A percentile compares a stretch with the other conserved stretches of the same genome.
Conservation (phyloP, 148 eudicot genomes). For the Polygonum aviculare region DNA sequence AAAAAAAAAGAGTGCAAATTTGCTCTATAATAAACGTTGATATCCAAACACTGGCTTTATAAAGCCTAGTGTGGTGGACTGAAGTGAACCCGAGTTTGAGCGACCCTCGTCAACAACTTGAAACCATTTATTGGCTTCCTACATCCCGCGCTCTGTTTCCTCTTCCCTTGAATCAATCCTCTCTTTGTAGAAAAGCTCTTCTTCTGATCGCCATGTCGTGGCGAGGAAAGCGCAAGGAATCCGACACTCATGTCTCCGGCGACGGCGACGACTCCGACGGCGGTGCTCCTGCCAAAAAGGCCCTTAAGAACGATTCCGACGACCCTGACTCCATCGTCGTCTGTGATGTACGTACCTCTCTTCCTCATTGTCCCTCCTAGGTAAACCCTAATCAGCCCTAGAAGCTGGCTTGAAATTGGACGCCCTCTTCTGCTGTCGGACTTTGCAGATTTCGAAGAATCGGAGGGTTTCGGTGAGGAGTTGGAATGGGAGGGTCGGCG, state of each 20-base stretch:
- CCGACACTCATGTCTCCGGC: conserved; percentile 24
- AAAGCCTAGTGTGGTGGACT: too few relatives aligned
- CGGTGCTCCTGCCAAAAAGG: conserved; percentile 31
- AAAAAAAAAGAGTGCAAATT: too few relatives aligned
- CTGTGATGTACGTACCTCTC: conserved; percentile 34
- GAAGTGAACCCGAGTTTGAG: too few relatives aligned
- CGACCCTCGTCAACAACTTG: too few relatives aligned
- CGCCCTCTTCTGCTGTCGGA: background rate
- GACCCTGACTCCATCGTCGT: conserved; percentile 28
- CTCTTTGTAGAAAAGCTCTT: background rate
- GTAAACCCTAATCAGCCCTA: background rate
- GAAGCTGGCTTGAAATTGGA: background rate
- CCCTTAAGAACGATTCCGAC: conserved; percentile 21
- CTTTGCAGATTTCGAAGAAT: conserved; percentile 57
- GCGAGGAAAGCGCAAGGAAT: conserved; percentile 38
- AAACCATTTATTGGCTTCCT: background rate
- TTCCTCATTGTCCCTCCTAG: background rate
- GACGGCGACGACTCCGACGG: conserved; percentile 27
- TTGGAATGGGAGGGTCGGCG: conserved; percentile 55
- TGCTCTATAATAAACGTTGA: too few relatives aligned
- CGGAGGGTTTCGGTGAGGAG: conserved; percentile 75
- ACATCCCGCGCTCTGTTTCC: background rate
- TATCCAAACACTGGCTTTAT: too few relatives aligned
- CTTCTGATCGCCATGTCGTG: conserved; percentile 28
- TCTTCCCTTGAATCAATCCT: background rate